These are phyloP conservation scores for Pythium volutum DNA, from an alignment of 352 stramenopile species.

Conservation along the genomic window DNA sequence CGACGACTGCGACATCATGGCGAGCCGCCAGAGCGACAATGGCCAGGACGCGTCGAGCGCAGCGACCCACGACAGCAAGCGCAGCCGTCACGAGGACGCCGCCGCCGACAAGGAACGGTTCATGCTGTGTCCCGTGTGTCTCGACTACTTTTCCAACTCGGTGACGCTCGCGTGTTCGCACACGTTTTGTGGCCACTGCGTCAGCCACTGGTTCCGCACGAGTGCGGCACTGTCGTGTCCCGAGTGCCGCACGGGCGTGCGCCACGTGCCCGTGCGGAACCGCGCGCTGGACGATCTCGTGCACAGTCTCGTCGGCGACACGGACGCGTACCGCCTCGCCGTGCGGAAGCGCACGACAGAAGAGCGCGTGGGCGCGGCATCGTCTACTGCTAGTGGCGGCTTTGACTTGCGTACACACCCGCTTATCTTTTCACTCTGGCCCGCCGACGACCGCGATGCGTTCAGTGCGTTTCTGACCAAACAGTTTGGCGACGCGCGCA, in stretches of 20 bases:
- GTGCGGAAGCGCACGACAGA: constrained; percentile 19
- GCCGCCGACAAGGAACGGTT: constrained; percentile 60
- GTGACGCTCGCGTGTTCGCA: constrained; percentile 81
- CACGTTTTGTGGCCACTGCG: constrained; percentile 78
- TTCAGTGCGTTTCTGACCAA: constrained; percentile 43
- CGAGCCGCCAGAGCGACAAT: constrained; percentile 9
- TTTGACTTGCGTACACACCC: constrained; percentile 26
- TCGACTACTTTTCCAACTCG: constrained; percentile 78
- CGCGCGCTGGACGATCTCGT: constrained; percentile 81
- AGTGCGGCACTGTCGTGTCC: constrained; percentile 64
- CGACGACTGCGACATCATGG: neutral
- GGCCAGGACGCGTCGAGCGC: constrained; percentile 14
- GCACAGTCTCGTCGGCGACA: constrained; percentile 58
- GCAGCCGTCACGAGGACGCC: constrained; percentile 10
- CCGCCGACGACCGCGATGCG: constrained; percentile 36
- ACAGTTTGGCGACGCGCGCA: constrained; percentile 65
- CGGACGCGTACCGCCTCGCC: constrained; percentile 47
- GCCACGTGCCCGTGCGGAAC: constrained; percentile 70
- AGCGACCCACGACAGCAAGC: constrained; percentile 22
- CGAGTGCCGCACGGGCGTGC: constrained; percentile 65
- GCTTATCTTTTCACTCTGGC: constrained; percentile 58
- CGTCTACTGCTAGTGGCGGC: neutral
- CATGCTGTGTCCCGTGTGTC: constrained; percentile 79
- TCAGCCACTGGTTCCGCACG: constrained; percentile 74
- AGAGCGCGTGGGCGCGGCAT: constrained; percentile 12